Evolutionary conservation across 495 filamentous ascomycete species (phyloP), one percentile per base, ranked within the genome.

Genomic region (Lasiosphaeris hirsuta): DNA sequence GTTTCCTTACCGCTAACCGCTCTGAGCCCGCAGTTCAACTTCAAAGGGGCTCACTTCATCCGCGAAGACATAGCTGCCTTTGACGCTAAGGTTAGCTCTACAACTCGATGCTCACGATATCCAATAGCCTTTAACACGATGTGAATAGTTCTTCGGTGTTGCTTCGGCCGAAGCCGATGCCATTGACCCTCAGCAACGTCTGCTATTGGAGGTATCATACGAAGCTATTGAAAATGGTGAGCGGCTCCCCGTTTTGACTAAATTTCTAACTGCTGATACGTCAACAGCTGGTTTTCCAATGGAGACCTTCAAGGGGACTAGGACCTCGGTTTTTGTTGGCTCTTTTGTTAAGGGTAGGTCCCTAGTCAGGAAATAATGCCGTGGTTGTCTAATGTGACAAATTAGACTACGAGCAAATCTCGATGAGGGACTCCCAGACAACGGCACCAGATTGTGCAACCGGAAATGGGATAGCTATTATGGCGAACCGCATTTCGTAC

Each of bases 201-300:
- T 91, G 37, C 85, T 88, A 0, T 74, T 94, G 7, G 81, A 88
- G 39, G 90, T 86, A 42, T 86, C 87, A 0, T 93, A 91, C 59
- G 88, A 92, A 57, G 90, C 90, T 3, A 75, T 93, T 3, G 90
- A 94, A 64, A 89, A 87, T 76, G 55, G 55, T 56, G 33, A 35
- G 58, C 40, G 0, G 15, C 15, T 14, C 18, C 84, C 85, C 36
- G 2, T 33, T 23, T 15, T 45, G 23, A 3, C n/a, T 0, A 39
- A 35, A 8, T 37, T 19, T 18, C 37, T 35, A 15, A 34, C 5
- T 54, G 17, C 14, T 55, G 89, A 89, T 0, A 84, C 88, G 59
- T 79, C 83, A 39, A 87, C 86, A 87, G 88, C 10, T 82, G 67
- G 78, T 87, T 4, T 84, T 90, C 46, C 55, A 17, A 57, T 57